Conservation (phyloP, 345 rosid genomes). For the Conringia planisiliqua region DNA sequence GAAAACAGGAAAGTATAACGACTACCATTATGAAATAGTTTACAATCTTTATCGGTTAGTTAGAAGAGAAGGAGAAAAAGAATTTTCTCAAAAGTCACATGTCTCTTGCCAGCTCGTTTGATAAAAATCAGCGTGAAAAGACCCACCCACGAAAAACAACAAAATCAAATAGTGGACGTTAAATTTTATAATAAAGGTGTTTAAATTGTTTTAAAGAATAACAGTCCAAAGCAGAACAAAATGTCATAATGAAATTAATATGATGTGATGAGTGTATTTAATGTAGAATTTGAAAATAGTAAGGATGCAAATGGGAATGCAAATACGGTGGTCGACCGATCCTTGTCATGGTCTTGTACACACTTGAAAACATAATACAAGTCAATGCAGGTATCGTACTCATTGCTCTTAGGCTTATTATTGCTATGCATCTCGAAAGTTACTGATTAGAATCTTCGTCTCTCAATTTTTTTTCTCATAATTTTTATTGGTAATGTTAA, state of each 20-base stretch:
- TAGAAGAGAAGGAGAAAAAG: background rate
- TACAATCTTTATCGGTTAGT: background rate
- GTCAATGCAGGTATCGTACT: conserved; percentile 13
- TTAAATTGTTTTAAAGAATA: background rate
- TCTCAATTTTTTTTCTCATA: background rate
- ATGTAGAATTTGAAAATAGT: background rate
- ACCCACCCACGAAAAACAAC: background rate
- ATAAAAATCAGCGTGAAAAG: background rate
- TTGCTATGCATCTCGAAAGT: conserved; percentile 6
- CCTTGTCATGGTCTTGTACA: conserved; percentile 22
- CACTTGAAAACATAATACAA: conserved; percentile 18
- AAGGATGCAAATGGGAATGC: conserved; percentile 17
- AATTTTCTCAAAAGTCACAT: background rate
- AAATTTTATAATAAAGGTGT: background rate
- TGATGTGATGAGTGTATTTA: conserved; percentile 8
- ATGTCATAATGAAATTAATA: background rate
- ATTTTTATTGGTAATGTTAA: background rate
- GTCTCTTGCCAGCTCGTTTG: conserved; percentile 17
- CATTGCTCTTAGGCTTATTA: background rate
- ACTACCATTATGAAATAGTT: background rate
- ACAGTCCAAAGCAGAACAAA: background rate
- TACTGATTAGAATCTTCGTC: background rate
- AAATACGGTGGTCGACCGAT: conserved; percentile 10
- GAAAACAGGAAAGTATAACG: background rate
- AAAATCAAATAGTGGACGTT: background rate